Conservation (phyloP, 2,329 filamentous ascomycete species). For the Hypomyces perniciosus region DNA sequence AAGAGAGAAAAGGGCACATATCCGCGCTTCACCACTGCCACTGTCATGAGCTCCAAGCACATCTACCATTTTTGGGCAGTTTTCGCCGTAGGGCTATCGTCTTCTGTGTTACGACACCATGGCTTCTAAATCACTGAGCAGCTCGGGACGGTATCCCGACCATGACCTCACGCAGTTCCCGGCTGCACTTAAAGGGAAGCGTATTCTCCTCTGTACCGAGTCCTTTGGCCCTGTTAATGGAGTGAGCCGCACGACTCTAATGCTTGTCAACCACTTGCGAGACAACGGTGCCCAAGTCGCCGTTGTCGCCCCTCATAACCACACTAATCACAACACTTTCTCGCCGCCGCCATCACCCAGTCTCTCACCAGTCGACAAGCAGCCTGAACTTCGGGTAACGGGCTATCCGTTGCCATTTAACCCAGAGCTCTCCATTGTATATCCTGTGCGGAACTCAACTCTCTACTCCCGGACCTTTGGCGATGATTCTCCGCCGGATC, state of each 20-base stretch:
- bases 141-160: slow-evolving; percentile 16
- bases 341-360: slow-evolving; percentile 35
- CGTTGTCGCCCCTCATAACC: slow-evolving; percentile 58
- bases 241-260: slow-evolving; percentile 64
- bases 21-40: slow-evolving; percentile 12
- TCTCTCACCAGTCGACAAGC: slow-evolving; percentile 26
- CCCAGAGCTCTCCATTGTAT: slow-evolving; percentile 63
- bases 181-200: slow-evolving; percentile 48
- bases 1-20: slow-evolving; percentile 21
- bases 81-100: neutral
- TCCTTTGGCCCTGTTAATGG: slow-evolving; percentile 68
- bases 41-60: neutral
- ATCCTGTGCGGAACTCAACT: slow-evolving; percentile 59
- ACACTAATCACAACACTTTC: slow-evolving; percentile 49
- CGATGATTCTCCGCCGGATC: slow-evolving; percentile 45
- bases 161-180: slow-evolving; percentile 43
- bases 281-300: slow-evolving; percentile 58
- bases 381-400: slow-evolving; percentile 51
- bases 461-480: slow-evolving; percentile 57
- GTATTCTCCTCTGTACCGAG: slow-evolving; percentile 62
- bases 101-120: slow-evolving; percentile 5
- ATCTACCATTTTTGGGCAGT: neutral
- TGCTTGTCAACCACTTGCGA: slow-evolving; percentile 61
- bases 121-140: slow-evolving; percentile 8
- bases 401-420: slow-evolving; percentile 67